Base-by-base conservation (phyloP, 106 monocot species). In the Dactylorhiza incarnata region DNA sequence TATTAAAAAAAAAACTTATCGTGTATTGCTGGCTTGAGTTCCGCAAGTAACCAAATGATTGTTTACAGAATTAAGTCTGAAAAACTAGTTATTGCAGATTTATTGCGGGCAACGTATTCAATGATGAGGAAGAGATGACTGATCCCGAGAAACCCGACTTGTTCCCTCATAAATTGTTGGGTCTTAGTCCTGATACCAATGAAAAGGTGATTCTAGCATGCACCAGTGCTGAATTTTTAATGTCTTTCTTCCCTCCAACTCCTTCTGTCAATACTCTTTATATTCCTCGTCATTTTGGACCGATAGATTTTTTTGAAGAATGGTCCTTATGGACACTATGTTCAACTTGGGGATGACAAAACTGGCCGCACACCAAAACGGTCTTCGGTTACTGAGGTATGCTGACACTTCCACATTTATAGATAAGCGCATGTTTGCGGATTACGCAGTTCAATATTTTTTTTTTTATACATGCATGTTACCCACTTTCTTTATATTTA, bases 241-340 rank as follows among this genome's bases (percentile, higher is more conserved):
- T 61, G 3, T 23, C 7, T 14, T 25, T 59, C 9, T 73, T 81
- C 22, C 19, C 29, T 20, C 59, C 37, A 3, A 29, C 68, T n/a
- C 59, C 51, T 19, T 5, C 45, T 11, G 17, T 25, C 15, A 73
- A 53, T 69, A 16, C 68, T 51, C 16, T 56, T 76, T 59, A 25
- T 43, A 15, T 45, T 50, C 73, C 48, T 73, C 26, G 48, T 61
- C 13, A 15, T 72, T 72, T 12, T 72, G 20, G 22, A 9, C 25
- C 0, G 3, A 49, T 74, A 97, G 96, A 80, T 97, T 82, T 89
- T 82, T 45, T 73, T 97, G 73, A 97, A 97, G 74, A 91, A 93
- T 74, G 96, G 96, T 73, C 96, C 96, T 58, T 97, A 87, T 81
- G 96, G 93, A 37, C 85, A 80, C 73, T 97, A 97, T 85, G 86